A percentile compares a stretch with the other conserved stretches of the same genome.
Conservation (phyloP, 176 grass and related monocot species). For the Leersia perrieri region DNA sequence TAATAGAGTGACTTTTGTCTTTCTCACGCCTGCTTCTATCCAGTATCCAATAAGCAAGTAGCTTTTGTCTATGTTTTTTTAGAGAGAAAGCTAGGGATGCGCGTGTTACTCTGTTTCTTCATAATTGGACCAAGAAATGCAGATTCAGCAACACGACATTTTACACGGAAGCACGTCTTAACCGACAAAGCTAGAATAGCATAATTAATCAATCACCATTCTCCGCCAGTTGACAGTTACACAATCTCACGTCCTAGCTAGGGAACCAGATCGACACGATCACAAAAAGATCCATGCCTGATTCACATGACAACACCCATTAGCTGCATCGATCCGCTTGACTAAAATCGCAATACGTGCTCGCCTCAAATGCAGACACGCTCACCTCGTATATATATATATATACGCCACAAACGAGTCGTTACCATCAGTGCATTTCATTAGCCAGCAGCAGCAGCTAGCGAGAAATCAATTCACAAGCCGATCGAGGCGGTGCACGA, state of each 20-base stretch:
- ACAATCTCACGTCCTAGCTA: neutral
- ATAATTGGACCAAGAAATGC: neutral
- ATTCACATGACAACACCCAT: neutral
- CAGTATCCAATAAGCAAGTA: too few relatives aligned
- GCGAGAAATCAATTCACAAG: neutral
- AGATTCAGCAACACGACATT: neutral
- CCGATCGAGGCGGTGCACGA: neutral
- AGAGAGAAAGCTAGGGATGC: neutral
- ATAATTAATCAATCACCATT: neutral
- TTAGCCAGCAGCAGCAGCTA: neutral
- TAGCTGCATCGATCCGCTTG: neutral
- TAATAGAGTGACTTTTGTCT: too few relatives aligned
- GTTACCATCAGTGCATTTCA: neutral
- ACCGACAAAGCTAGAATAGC: neutral
- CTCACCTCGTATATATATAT: slow-evolving; percentile 21
- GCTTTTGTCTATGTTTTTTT: neutral
- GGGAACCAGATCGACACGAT: neutral
- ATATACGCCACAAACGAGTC: neutral
- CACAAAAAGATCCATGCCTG: neutral
- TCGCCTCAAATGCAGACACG: slow-evolving; percentile 10
- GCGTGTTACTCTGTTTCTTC: neutral
- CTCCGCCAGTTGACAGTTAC: neutral
- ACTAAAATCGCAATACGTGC: neutral
- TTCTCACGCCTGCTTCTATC: too few relatives aligned
- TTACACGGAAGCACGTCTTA: slow-evolving; percentile 15